Base-by-base conservation (phyloP, 441 rosid genomes). In the Geranium incanum region DNA sequence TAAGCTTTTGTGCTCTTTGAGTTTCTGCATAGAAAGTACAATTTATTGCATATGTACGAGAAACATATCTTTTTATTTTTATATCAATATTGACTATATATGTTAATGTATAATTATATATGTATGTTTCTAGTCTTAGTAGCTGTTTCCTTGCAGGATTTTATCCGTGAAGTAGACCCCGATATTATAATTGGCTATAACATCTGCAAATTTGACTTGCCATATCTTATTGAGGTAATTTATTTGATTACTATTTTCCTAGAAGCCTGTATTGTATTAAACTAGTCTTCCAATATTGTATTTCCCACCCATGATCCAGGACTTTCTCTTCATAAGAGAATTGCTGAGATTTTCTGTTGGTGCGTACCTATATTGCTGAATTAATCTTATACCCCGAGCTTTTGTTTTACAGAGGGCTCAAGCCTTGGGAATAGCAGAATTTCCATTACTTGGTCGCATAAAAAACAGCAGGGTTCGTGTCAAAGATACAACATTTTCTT, bases 191-290 rank as follows among this genome's bases (percentile, higher is more conserved):
- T 95, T 83, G 99, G 99, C 68, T 95, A 92, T 74, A 95, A 95
- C 80, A 95, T 95, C 78, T 95, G 99, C 93, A 95, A 92, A 76
- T 95, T 95, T 75, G 99, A 95, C 82, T 80, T 95, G 85, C 99
- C 99, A 28, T 95, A 95, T 82, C 92, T 95, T 73, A 88, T 95
- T 37, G 97, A 95, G 97, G 99, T 95, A 86, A 76, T 70, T 71
- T 75, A 77, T 72, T 43, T 77, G 21, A 37, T 68, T 69, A 66
- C 21, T 38, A 43, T 48, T 48, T 12, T n/a, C 41, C 66, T 62
- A 19, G 67, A 12, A 59, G 9, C 64, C 59, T 64, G 59, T 13
- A n/a, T 8, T 28, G 12, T 60, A 36, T 66, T 55, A 69, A 57
- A 75, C 23, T 36, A 57, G 23, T 66, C 67, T 39, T 75, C 6